Evolutionary conservation across 2,329 filamentous ascomycete species (phyloP).

Genomic region (Tolypocladium endophyticum): DNA sequence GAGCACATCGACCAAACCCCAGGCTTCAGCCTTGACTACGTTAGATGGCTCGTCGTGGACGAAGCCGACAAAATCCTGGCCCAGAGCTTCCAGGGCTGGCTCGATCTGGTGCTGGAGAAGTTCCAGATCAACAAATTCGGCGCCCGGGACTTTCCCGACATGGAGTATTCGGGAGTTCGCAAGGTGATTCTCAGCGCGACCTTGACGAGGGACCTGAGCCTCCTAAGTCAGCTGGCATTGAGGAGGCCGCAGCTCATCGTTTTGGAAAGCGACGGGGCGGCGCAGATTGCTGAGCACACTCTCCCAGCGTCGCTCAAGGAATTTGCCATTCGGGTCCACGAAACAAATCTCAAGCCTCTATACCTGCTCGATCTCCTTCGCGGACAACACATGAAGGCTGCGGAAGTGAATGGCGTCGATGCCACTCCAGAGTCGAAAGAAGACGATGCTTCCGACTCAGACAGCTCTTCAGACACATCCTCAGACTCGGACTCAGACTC

Average conservation of each 20-base stretch:
- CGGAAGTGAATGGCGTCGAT: constrained; percentile 4
- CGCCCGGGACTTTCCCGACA: constrained; percentile 41
- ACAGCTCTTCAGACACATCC: constrained; percentile 8
- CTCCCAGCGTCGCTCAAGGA: constrained; percentile 57
- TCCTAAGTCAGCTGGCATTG: constrained; percentile 64
- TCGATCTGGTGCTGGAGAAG: constrained; percentile 57
- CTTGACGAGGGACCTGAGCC: constrained; percentile 76
- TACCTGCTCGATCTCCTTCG: constrained; percentile 71
- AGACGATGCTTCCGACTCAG: constrained; percentile 6
- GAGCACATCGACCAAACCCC: constrained; percentile 80
- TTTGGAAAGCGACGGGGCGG: constrained; percentile 47
- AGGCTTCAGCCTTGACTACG: constrained; percentile 66
- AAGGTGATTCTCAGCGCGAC: constrained; percentile 89
- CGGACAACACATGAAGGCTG: constrained; percentile 34
- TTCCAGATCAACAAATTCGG: constrained; percentile 40
- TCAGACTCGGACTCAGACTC: constrained; percentile 21
- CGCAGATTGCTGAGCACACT: constrained; percentile 33
- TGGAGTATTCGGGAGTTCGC: constrained; percentile 45
- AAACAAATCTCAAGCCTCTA: constrained; percentile 66
- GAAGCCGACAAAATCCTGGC: constrained; percentile 88
- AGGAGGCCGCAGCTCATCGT: constrained; percentile 65
- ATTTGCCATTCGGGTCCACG: constrained; percentile 55
- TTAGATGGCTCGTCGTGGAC: constrained; percentile 85
- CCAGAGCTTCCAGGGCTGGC: constrained; percentile 89
- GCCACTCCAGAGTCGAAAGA: background rate